Percentiles rank a stretch among this genome's conserved stretches.
phyloP scores from a whole-genome alignment of 768 basidiomycete genomes.

The Boletus subparvulus region DNA sequence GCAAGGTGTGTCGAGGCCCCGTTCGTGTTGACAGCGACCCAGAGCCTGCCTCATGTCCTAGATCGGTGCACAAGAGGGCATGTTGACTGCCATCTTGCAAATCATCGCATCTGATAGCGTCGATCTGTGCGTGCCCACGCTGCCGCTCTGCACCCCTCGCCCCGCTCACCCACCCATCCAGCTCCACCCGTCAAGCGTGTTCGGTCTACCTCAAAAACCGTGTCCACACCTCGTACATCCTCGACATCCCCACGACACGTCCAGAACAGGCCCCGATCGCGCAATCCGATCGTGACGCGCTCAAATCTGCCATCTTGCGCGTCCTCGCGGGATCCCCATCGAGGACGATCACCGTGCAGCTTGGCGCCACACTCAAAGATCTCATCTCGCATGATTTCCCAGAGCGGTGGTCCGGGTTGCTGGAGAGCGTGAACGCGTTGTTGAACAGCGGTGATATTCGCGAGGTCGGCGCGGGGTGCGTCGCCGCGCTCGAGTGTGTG shows the following conservation, averaged over 20 bases:
- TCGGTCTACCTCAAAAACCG: slow-evolving; percentile 92
- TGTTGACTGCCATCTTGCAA: slow-evolving; percentile 80
- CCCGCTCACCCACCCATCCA: slow-evolving; percentile 26
- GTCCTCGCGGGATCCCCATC: slow-evolving; percentile 69
- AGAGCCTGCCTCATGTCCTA: slow-evolving; percentile 30
- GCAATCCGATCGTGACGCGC: slow-evolving; percentile 66
- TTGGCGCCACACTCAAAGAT: slow-evolving; percentile 70
- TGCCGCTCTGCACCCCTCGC: slow-evolving; percentile 19
- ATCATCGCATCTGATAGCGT: slow-evolving; percentile 78
- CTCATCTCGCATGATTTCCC: slow-evolving; percentile 80
- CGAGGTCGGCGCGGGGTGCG: slow-evolving; percentile 79
- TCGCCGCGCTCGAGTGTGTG: slow-evolving; percentile 75
- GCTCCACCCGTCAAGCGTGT: slow-evolving; percentile 80
- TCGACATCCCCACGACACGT: slow-evolving; percentile 44
- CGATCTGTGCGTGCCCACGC: slow-evolving; percentile 64
- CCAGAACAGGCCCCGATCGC: slow-evolving; percentile 65
- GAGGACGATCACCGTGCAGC: slow-evolving; percentile 69
- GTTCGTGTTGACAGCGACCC: not conserved
- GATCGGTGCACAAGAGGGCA: slow-evolving; percentile 79
- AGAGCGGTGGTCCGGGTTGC: slow-evolving; percentile 65
- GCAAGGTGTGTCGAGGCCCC: slow-evolving; percentile 53
- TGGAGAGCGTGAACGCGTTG: slow-evolving; percentile 66
- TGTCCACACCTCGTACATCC: slow-evolving; percentile 62
- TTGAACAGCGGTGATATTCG: slow-evolving; percentile 62
- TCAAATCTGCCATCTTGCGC: slow-evolving; percentile 65